Evolutionary conservation across 345 rosid species (phyloP), one percentile per base, ranked within the genome.

Genomic region (Hibiscus syriacus): DNA sequence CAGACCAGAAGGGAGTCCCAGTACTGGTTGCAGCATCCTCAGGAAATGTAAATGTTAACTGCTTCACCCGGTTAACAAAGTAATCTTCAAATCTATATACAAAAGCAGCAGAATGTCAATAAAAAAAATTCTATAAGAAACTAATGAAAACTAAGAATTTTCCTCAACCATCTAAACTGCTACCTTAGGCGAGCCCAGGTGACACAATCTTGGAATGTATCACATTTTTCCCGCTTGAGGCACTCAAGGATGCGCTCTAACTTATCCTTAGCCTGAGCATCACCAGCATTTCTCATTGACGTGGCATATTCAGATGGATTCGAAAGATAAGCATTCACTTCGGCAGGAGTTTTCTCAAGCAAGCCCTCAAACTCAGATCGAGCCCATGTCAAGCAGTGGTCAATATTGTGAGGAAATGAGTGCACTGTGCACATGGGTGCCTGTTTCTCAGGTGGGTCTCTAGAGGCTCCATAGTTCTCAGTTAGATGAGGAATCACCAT

Each of bases 361-460:
- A 61, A 20, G 29, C 66, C 66, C 66, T 61, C 66, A 13, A 61
- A 61, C 49, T 61, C 66, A 12, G 66, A 61, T 22, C 66, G 66
- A 61, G 66, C 66, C 66, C 66, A 61, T 5, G 66, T 61, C 49
- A 61, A 61, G 48, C 66, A 61, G 27, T 61, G 66, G 48, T 60
- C 65, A 60, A 60, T 60, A 19, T 60, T 60, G 8, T 60, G 65
- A 1, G 65, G 65, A 36, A 60, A 60, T 2, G 65, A 60, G 29
- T 60, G 65, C 48, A 60, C 65, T 2, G 65, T 60, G 27, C 65
- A 20, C 65, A 60, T 36, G 29, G 48, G 65, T 19, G 65, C 65
- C 36, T 60, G 65, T 60, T 38, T 60, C 29, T 60, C 65, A 36
- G 65, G 48, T 20, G 65, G 65, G 10, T 60, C 65, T 38, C 65